Conservation (phyloP, 345 rosid genomes). For the Eucalyptus caleyi region DNA sequence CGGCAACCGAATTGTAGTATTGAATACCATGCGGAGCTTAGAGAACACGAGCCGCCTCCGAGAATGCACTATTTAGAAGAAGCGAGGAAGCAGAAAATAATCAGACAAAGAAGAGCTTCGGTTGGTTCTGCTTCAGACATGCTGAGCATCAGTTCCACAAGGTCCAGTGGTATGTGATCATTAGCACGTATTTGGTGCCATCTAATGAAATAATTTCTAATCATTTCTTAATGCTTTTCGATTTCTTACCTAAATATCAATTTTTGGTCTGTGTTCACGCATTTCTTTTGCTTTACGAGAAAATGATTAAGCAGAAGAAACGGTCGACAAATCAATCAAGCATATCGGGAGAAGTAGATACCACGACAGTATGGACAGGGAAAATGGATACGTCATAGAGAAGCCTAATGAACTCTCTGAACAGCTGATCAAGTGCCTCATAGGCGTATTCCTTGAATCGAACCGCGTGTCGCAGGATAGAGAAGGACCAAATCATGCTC, state of each 20-base stretch:
- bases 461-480: conserved; percentile 25
- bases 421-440: conserved; percentile 58
- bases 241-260: background rate
- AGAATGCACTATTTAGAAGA: conserved; percentile 40
- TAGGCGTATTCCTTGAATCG: conserved; percentile 57
- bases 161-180: conserved; percentile 24
- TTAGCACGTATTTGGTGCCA: background rate
- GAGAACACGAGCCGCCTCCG: conserved; percentile 21
- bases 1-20: conserved; percentile 8
- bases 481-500: conserved; percentile 27
- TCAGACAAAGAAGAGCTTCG: conserved; percentile 45
- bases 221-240: background rate
- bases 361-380: conserved; percentile 12
- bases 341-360: conserved; percentile 26
- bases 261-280: background rate
- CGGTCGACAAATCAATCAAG: conserved; percentile 23
- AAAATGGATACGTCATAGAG: conserved; percentile 5
- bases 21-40: background rate
- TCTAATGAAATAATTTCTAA: background rate
- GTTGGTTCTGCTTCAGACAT: conserved; percentile 48
- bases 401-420: conserved; percentile 70
- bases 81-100: conserved; percentile 15
- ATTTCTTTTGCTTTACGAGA: background rate
- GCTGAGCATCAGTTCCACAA: conserved; percentile 26
- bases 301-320: conserved; percentile 7